phyloP scores from a whole-genome alignment of 1,284 basidiomycete species.

The Irpex sp. region DNA sequence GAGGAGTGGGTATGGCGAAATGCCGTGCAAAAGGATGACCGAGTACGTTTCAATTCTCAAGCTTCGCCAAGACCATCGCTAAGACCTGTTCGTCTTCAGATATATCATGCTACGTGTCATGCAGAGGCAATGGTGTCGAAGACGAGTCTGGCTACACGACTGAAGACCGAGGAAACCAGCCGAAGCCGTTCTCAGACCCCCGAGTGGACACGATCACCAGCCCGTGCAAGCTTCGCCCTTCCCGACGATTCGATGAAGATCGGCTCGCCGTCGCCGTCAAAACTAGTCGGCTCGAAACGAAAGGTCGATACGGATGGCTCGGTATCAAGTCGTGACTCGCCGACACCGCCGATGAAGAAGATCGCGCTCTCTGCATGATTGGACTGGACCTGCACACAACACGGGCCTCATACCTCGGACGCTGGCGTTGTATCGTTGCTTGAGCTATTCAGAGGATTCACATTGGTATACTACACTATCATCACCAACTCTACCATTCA shows the following conservation, averaged over 20 bases:
- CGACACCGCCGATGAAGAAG: constrained; percentile 27
- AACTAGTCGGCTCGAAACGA: constrained; percentile 59
- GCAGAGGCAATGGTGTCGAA: constrained; percentile 70
- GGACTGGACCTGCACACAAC: background rate
- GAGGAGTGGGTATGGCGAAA: constrained; percentile 99
- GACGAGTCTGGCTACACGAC: constrained; percentile 57
- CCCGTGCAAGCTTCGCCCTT: constrained; percentile 24
- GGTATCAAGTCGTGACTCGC: constrained; percentile 17
- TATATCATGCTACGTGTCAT: constrained; percentile 91
- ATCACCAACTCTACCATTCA: background rate
- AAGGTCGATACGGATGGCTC: constrained; percentile 52
- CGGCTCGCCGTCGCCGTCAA: constrained; percentile 47
- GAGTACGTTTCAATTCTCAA: constrained; percentile 46
- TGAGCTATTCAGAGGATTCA: background rate
- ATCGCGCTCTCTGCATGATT: constrained; percentile 19
- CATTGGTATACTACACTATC: background rate
- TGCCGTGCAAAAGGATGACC: constrained; percentile 79
- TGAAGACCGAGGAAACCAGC: constrained; percentile 54
- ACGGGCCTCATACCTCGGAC: background rate
- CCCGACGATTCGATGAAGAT: constrained; percentile 18
- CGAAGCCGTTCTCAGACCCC: constrained; percentile 73
- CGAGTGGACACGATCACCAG: constrained; percentile 50
- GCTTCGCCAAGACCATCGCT: constrained; percentile 1
- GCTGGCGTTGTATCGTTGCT: background rate
- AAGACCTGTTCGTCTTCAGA: constrained; percentile 34